Percentiles rank a stretch among this genome's conserved stretches.
phyloP scores from a whole-genome alignment of 2,329 filamentous ascomycete genomes.

The Didymella arachidicola region DNA sequence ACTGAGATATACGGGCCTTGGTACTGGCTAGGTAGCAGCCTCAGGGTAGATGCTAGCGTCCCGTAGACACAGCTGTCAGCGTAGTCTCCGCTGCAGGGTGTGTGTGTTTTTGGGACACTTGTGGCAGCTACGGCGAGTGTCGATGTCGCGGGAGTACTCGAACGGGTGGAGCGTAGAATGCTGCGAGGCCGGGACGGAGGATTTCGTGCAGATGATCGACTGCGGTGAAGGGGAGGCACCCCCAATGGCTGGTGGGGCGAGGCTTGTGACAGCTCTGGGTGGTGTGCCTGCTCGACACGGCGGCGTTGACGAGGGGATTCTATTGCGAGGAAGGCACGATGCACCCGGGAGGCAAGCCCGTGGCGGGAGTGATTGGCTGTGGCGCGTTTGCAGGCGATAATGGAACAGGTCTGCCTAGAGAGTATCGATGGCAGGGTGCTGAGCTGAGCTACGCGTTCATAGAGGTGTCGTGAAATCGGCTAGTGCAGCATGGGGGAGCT shows the following conservation, averaged over 20 bases:
- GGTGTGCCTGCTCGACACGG: constrained; percentile 21
- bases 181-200: constrained; percentile 51
- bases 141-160: constrained; percentile 24
- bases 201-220: constrained; percentile 64
- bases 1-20: constrained; percentile 38
- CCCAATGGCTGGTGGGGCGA: constrained; percentile 49
- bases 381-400: constrained; percentile 17
- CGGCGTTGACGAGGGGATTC: constrained; percentile 11
- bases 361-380: constrained; percentile 42
- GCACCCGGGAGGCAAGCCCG: constrained; percentile 25
- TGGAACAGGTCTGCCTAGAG: constrained; percentile 6
- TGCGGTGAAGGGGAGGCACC: constrained; percentile 30
- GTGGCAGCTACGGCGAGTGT: constrained; percentile 22
- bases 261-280: constrained; percentile 45
- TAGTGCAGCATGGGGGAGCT: constrained; percentile 15
- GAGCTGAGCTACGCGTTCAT: constrained; percentile 3
- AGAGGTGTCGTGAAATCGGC: constrained; percentile 20
- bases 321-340: constrained; percentile 11
- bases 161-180: constrained; percentile 24
- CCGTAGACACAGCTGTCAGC: constrained; percentile 25
- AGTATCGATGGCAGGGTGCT: constrained; percentile 2
- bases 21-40: constrained; percentile 19
- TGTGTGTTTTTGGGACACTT: constrained; percentile 20
- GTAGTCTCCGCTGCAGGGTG: constrained; percentile 17
- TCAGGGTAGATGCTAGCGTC: constrained; percentile 9